Base-by-base conservation (phyloP, 2,329 filamentous ascomycete genomes). In the Aureobasidium melanogenum region DNA sequence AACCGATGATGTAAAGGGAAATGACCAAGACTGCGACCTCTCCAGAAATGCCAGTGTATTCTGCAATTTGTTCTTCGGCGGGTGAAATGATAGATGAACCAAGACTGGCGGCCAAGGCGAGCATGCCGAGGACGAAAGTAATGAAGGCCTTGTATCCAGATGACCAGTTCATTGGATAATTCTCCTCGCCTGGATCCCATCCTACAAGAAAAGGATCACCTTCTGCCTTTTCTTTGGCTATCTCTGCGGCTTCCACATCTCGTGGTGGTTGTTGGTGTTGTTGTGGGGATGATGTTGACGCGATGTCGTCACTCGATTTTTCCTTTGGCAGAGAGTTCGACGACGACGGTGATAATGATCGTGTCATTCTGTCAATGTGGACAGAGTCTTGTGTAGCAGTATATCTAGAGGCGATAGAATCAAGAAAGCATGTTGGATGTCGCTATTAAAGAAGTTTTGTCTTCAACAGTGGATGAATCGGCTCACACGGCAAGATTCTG, bases 181-280 rank as follows among this genome's bases (percentile, higher is more conserved):
- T 68, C 74, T 89, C 82, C 66, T 84, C 85, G 71, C 88, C 85
- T 9, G 90, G 86, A 72, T 97, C 90, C 94, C 94, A 74, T 15
- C 63, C 62, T 17, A 72, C 71, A 14, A 66, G 62, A 52, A 68
- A 71, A 4, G 65, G 62, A 57, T 66, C 61, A 26, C 43, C 50
- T 22, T 55, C 22, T 26, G 55, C 6, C 28, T 61, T 24, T 39
- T 64, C 51, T 17, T 38, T 41, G 14, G 32, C 19, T 19, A 43
- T 46, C 28, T 43, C 28, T 38, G 56, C 47, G 8, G 47, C 59
- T 22, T 55, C 48, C 24, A 36, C 59, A 15, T 47, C 48, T 36
- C n/a, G 52, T 32, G 54, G 54, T 28, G 30, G 41, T 34, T 44
- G 46, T 52, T 36, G 54, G 19, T 19, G 41, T 34, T 44, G 46